Evolutionary conservation across 371 early-diverging fungal species (phyloP), one percentile per base, ranked within the genome.

Genomic region (Zopfochytrium polystomum): DNA sequence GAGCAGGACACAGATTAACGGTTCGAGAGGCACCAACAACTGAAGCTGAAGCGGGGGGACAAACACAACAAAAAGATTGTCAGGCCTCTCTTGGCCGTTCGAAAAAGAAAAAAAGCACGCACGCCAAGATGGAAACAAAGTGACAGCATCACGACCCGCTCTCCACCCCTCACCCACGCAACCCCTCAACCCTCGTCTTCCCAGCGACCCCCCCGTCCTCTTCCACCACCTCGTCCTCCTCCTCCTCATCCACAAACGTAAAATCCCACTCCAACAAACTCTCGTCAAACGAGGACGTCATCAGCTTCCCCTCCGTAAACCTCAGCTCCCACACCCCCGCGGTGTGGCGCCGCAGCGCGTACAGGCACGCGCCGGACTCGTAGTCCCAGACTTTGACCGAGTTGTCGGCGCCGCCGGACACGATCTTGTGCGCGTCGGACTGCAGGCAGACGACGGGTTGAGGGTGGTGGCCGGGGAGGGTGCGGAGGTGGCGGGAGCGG

Each of bases 251-350:
- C 35, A 18, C 11, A 27, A 52, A 52, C 15, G 69, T 66, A 60
- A 78, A 78, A 55, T 78, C 75, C 67, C 71, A 71, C 29, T 73
- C 65, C 13, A 75, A 63, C 33, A 78, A 31, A 30, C 63, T 52
- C 42, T 62, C 66, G 55, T 78, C 78, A 55, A 78, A 73, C 20
- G 75, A 73, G 35, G 68, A 65, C 31, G 72, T 69, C n/a, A 74
- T 70, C 4, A 78, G 51, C 51, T 68, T 66, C 6, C 65, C 58
- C 2, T 34, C 25, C 5, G 63, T 71, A 50, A 73, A 72, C 13
- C 45, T 53, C 42, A 78, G 55, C 32, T 56, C 68, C 78, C 78
- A 78, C 2, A 78, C 68, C 48, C 68, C 61, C 11, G 48, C 77
- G 15, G 58, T 59, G 52, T 77, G 77, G 34, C 63, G 64, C 3